Evolutionary conservation across 75 land plant genomes (phyloP).

Genomic region (Picea sitchensis): DNA sequence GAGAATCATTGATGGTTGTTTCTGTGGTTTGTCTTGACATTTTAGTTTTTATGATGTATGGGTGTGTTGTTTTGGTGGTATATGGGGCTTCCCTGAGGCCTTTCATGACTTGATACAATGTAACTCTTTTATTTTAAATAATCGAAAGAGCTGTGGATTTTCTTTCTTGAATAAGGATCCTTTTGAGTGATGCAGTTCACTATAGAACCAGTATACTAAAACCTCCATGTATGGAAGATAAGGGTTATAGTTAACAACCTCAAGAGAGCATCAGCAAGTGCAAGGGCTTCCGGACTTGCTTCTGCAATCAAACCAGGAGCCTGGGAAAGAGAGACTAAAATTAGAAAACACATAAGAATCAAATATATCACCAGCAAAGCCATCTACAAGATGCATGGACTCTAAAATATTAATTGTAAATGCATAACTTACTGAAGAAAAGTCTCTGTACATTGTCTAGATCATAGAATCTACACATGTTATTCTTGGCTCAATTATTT

Average conservation of each 20-base stretch:
- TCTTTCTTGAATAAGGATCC: no score
- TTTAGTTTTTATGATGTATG: no score
- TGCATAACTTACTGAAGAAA: background rate
- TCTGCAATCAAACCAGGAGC: constrained; percentile 86
- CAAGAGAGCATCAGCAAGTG: constrained; percentile 77
- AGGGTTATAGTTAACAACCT: constrained; percentile 35
- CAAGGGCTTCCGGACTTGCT: constrained; percentile 78
- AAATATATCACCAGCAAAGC: background rate
- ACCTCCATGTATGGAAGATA: no score
- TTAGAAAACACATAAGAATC: background rate
- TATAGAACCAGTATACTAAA: no score
- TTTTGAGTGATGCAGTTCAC: no score
- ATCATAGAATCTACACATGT: background rate
- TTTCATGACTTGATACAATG: no score
- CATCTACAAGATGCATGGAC: background rate
- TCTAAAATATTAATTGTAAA: background rate
- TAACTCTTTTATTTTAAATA: no score
- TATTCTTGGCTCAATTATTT: background rate
- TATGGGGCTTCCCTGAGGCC: no score
- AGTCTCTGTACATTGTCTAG: background rate
- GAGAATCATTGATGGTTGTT: no score
- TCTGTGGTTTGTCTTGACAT: no score
- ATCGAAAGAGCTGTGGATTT: no score
- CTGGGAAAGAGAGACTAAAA: constrained; percentile 26
- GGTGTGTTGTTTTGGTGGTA: no score